phyloP scores from a whole-genome alignment of 192 early-diverging fungal genomes.

The Linnemannia exigua region DNA sequence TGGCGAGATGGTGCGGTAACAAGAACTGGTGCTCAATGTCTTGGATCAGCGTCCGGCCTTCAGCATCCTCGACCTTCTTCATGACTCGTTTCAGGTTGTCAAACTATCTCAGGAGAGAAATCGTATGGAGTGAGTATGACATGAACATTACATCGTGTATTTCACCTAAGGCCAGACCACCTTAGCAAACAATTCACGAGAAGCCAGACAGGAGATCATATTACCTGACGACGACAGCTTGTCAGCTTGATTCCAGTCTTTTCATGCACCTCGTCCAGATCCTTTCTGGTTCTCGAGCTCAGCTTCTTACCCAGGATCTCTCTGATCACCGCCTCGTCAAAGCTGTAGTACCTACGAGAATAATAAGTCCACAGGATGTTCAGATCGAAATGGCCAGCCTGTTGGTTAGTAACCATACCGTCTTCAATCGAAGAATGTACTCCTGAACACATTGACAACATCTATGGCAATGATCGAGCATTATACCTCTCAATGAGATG shows the following conservation, averaged over 20 bases:
- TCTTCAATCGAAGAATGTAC: neutral
- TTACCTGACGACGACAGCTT: slow-evolving; percentile 61
- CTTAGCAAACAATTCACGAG: neutral
- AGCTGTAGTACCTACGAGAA: slow-evolving; percentile 58
- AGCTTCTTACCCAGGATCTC: slow-evolving; percentile 62
- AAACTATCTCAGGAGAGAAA: slow-evolving; percentile 28
- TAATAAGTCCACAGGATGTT: neutral
- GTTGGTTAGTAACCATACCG: neutral
- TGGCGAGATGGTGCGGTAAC: slow-evolving; percentile 53
- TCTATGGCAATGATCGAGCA: neutral
- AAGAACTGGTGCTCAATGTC: slow-evolving; percentile 55
- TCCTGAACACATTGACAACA: neutral
- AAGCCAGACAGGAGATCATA: neutral
- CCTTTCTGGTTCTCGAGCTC: slow-evolving; percentile 59
- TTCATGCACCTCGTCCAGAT: slow-evolving; percentile 59
- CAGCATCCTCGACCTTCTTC: slow-evolving; percentile 59
- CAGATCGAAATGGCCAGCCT: neutral
- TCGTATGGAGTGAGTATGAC: neutral
- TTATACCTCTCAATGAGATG: slow-evolving; percentile 55
- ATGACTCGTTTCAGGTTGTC: slow-evolving; percentile 62
- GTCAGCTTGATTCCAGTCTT: slow-evolving; percentile 46
- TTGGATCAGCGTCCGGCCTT: slow-evolving; percentile 51
- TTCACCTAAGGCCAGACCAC: neutral
- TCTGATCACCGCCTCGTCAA: slow-evolving; percentile 60
- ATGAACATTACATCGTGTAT: neutral